phyloP scores from a whole-genome alignment of 1,284 basidiomycete species.

The Leccinum fallax region DNA sequence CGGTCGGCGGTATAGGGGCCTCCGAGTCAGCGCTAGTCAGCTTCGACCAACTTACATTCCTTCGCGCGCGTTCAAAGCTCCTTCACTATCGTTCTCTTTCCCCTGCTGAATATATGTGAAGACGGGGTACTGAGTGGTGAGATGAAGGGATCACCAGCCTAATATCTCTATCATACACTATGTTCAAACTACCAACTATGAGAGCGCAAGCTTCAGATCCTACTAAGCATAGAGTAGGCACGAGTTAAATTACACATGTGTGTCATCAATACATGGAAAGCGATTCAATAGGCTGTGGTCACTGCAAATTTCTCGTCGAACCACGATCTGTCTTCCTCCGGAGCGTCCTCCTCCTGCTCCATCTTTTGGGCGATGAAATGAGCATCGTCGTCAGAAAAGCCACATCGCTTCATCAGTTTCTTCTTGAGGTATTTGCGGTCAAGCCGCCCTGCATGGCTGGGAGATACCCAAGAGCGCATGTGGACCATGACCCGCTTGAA shows the following conservation, averaged over 20 bases:
- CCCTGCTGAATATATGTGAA: background rate
- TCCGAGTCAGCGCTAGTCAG: too few relatives aligned
- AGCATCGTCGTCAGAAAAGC: slow-evolving; percentile 27
- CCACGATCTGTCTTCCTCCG: slow-evolving; percentile 19
- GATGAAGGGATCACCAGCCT: background rate
- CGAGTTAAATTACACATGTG: background rate
- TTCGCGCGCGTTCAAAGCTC: too few relatives aligned
- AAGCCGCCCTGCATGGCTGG: slow-evolving; percentile 14
- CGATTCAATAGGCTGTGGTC: background rate
- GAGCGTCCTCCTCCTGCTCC: slow-evolving; percentile 15
- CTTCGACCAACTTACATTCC: too few relatives aligned
- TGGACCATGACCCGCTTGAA: slow-evolving; percentile 31
- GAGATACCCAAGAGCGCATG: slow-evolving; percentile 27
- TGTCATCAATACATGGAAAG: background rate
- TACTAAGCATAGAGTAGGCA: slow-evolving; percentile 1
- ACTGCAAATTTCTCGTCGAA: slow-evolving; percentile 24
- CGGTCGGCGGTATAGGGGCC: too few relatives aligned
- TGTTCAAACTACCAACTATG: background rate
- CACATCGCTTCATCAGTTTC: slow-evolving; percentile 29
- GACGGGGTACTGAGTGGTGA: background rate
- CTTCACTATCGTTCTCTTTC: background rate
- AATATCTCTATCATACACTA: slow-evolving; percentile 1
- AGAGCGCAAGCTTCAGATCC: background rate
- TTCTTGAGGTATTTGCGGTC: slow-evolving; percentile 16
- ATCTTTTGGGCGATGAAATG: slow-evolving; percentile 23